Percentiles rank a stretch among this genome's conserved stretches.
Conservation (phyloP, 192 early-diverging fungal genomes). For the Diversispora eburnea region DNA sequence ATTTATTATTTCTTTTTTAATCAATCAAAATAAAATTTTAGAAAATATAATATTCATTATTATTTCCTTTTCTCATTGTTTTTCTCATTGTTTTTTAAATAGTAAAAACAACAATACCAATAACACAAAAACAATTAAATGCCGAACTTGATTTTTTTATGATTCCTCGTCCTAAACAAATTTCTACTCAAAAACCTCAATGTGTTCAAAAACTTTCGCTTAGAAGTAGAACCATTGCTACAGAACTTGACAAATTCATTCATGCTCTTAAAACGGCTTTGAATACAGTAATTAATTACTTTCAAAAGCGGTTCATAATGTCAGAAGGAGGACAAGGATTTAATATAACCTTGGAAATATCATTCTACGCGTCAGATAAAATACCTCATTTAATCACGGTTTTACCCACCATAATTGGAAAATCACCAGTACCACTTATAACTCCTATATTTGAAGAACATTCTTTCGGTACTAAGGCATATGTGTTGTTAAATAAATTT, state of each 20-base stretch:
- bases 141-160: constrained; percentile 23
- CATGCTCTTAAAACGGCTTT: neutral
- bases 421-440: constrained; percentile 3
- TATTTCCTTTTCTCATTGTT: neutral
- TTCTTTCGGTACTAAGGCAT: neutral
- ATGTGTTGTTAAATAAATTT: constrained; percentile 9
- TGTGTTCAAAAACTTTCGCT: neutral
- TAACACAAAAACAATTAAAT: constrained; percentile 21
- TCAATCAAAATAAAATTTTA: neutral
- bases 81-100: neutral
- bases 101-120: constrained; percentile 8
- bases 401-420: constrained; percentile 4
- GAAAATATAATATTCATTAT: neutral
- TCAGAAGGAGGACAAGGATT: constrained; percentile 1
- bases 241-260: constrained; percentile 1
- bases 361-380: neutral
- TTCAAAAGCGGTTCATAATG: constrained; percentile 16
- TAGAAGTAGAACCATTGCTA: constrained; percentile 3
- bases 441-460: neutral
- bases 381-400: neutral
- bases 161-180: constrained; percentile 14
- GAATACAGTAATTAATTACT: neutral
- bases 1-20: no score
- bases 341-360: constrained; percentile 7
- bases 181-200: neutral